phyloP scores from a whole-genome alignment of 164 flowering plant species.

The Berberis thunbergii region DNA sequence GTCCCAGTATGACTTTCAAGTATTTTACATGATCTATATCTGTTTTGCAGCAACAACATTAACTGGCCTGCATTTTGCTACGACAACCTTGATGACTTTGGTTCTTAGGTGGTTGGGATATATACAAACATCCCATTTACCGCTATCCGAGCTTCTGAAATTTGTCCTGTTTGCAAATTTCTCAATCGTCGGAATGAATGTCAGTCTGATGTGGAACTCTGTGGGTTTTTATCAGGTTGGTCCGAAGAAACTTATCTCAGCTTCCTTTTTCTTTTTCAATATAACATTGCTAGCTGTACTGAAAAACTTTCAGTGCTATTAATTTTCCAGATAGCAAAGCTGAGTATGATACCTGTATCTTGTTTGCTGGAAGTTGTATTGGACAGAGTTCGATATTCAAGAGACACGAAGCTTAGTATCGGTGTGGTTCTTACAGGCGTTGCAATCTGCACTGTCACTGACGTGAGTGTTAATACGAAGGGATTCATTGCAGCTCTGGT shows the following conservation, averaged over 20 bases:
- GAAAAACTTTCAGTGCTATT: not conserved
- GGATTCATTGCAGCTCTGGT: slow-evolving; percentile 74
- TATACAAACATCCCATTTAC: slow-evolving; percentile 69
- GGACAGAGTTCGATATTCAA: slow-evolving; percentile 69
- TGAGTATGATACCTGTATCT: slow-evolving; percentile 88
- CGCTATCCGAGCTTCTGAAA: slow-evolving; percentile 59
- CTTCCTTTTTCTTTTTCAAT: not conserved
- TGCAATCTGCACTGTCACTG: slow-evolving; percentile 87
- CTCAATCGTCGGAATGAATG: slow-evolving; percentile 93
- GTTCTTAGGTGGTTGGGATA: slow-evolving; percentile 70
- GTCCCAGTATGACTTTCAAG: too few relatives aligned
- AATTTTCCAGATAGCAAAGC: slow-evolving; percentile 66
- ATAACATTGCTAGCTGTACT: not conserved
- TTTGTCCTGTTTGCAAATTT: slow-evolving; percentile 79
- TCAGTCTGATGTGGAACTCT: slow-evolving; percentile 91
- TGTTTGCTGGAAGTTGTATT: slow-evolving; percentile 69
- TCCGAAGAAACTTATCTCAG: not conserved
- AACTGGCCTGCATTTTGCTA: slow-evolving; percentile 86
- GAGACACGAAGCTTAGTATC: slow-evolving; percentile 85
- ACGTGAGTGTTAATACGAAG: slow-evolving; percentile 73
- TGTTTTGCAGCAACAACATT: slow-evolving; percentile 74
- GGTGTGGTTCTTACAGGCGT: slow-evolving; percentile 72
- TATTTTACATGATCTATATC: too few relatives aligned
- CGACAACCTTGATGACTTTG: slow-evolving; percentile 67
- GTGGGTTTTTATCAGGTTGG: slow-evolving; percentile 89